Evolutionary conservation across 176 grass and related monocot species (phyloP).

Genomic region (Saccharum officinarum): DNA sequence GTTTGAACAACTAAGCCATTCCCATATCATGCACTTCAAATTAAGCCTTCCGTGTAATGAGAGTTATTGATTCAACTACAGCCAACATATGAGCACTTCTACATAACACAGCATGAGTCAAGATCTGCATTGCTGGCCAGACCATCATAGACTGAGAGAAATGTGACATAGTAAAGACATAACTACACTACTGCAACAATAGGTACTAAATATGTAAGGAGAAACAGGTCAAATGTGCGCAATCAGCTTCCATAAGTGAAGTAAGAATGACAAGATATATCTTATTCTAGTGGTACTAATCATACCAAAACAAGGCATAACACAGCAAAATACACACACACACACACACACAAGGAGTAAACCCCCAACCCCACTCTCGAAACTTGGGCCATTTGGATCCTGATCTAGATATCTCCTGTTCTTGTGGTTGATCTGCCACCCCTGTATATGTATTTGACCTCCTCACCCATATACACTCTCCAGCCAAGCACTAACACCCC

Average conservation of each 20-base stretch:
- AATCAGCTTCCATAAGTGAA: constrained; percentile 2
- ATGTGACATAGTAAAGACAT: not conserved
- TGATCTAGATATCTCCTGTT: not conserved
- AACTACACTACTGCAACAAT: not conserved
- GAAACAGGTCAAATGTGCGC: not conserved
- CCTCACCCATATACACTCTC: not conserved
- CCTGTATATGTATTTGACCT: not conserved
- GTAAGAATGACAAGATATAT: not conserved
- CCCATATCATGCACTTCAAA: not conserved
- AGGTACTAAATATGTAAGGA: not conserved
- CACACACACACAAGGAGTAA: not conserved
- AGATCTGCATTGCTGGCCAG: not conserved
- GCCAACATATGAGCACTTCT: not conserved
- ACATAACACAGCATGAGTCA: not conserved
- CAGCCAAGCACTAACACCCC: not conserved
- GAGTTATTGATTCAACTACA: not conserved
- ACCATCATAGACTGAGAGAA: not conserved
- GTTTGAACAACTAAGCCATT: not conserved
- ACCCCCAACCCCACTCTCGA: not conserved
- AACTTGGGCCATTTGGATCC: not conserved
- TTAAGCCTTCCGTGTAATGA: not conserved
- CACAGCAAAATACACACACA: not conserved
- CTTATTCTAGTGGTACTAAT: not conserved
- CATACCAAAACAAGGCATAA: not conserved
- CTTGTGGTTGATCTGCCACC: not conserved